A percentile compares a stretch with the other conserved stretches of the same genome.
phyloP scores from a whole-genome alignment of 202 grass and related monocot species.

The Panicum virgatum region DNA sequence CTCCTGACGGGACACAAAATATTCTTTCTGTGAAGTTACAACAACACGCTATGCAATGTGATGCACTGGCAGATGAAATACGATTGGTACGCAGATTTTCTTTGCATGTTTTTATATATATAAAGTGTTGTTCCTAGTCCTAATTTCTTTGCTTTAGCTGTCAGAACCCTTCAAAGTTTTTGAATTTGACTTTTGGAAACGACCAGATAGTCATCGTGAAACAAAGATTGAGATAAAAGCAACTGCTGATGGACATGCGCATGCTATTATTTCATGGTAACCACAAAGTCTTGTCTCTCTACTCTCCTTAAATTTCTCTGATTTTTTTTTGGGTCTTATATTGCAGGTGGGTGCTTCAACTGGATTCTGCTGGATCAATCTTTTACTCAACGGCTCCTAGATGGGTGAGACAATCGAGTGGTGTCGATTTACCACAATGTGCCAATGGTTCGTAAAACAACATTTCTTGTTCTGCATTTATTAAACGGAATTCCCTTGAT shows the following conservation, averaged over 20 bases:
- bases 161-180: constrained; percentile 99
- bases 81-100: constrained; percentile 56
- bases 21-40: constrained; percentile 65
- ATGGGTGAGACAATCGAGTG: constrained; percentile 61
- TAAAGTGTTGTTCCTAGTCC: constrained; percentile 31
- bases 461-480: constrained; percentile 33
- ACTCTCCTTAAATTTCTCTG: neutral
- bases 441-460: constrained; percentile 45
- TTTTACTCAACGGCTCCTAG: constrained; percentile 91
- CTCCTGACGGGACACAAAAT: constrained; percentile 48
- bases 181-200: constrained; percentile 95
- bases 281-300: constrained; percentile 2
- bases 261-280: constrained; percentile 97
- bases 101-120: neutral
- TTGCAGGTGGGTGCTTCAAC: constrained; percentile 91
- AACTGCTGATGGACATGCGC: constrained; percentile 55
- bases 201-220: constrained; percentile 76
- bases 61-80: constrained; percentile 70
- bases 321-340: constrained; percentile 15
- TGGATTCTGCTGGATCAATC: constrained; percentile 72
- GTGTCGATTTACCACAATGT: constrained; percentile 13
- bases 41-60: constrained; percentile 90
- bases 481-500: neutral
- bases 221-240: constrained; percentile 63
- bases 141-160: constrained; percentile 60